phyloP scores from a whole-genome alignment of 352 stramenopile species.

The Paralagenidium karlingii region DNA sequence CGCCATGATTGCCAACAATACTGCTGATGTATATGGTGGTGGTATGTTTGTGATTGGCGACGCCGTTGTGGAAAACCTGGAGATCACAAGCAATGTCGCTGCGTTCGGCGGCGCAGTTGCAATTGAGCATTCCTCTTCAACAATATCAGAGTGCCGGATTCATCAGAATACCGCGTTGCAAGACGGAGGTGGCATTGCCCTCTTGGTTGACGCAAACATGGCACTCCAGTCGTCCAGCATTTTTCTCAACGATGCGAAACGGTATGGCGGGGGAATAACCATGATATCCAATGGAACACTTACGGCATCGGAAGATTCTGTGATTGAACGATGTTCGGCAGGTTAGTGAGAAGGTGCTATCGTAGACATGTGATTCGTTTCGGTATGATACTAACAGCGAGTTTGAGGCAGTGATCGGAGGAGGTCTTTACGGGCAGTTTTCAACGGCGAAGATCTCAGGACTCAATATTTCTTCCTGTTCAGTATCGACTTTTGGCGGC shows the following conservation, averaged over 20 bases:
- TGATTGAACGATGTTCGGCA: constrained; percentile 15
- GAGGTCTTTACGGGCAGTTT: constrained; percentile 9
- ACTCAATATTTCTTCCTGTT: neutral
- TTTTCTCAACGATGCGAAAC: constrained; percentile 11
- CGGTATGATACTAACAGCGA: neutral
- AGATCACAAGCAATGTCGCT: constrained; percentile 15
- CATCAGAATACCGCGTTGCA: constrained; percentile 13
- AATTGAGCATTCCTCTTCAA: constrained; percentile 8
- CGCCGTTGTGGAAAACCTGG: constrained; percentile 1
- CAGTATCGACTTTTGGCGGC: constrained; percentile 10
- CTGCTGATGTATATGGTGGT: constrained; percentile 11
- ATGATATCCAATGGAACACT: constrained; percentile 23
- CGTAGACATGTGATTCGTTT: neutral
- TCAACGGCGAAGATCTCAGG: constrained; percentile 4
- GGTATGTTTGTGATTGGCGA: constrained; percentile 8
- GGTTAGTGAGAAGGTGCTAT: no score
- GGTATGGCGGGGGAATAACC: constrained; percentile 27
- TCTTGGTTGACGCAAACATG: constrained; percentile 13
- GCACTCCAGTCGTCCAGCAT: constrained; percentile 6
- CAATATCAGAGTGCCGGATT: constrained; percentile 6
- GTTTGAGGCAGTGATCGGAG: constrained; percentile 1
- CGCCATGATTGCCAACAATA: constrained; percentile 12
- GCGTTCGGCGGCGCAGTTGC: constrained; percentile 17
- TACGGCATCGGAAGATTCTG: constrained; percentile 11
- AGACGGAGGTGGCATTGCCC: constrained; percentile 33